Evolutionary conservation across 352 stramenopile species (phyloP).

Genomic region (Blastocystis sp.): DNA sequence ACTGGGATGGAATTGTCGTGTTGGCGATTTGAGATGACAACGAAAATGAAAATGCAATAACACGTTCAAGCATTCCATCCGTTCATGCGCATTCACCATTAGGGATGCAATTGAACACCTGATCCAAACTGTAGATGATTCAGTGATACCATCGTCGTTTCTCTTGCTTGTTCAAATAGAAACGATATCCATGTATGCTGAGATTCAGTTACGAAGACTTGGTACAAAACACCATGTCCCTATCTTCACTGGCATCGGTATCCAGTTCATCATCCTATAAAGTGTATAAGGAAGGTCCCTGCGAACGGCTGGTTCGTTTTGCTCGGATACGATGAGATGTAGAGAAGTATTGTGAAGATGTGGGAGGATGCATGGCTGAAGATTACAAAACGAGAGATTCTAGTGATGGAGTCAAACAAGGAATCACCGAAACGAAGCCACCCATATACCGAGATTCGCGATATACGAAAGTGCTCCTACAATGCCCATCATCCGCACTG

Average conservation of each 20-base stretch:
- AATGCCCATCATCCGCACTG: neutral
- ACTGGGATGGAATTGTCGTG: too few species aligned
- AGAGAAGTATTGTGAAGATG: slow-evolving; percentile 17
- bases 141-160: too few species aligned
- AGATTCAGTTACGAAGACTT: too few species aligned
- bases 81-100: too few species aligned
- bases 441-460: slow-evolving; percentile 8
- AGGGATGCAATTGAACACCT: too few species aligned
- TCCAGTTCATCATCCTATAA: neutral
- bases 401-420: neutral
- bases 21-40: too few species aligned
- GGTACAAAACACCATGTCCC: too few species aligned
- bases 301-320: slow-evolving; percentile 1
- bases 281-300: neutral
- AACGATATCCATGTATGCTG: too few species aligned
- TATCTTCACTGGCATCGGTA: neutral
- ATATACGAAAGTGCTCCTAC: neutral
- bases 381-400: slow-evolving; percentile 4
- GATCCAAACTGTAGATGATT: too few species aligned
- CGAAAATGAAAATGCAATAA: too few species aligned
- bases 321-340: neutral
- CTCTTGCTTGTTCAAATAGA: too few species aligned
- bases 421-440: neutral
- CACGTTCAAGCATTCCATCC: too few species aligned
- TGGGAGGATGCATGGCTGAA: neutral